Evolutionary conservation across 805 yeast species (phyloP).

Genomic region (Schwanniomyces yamadae): DNA sequence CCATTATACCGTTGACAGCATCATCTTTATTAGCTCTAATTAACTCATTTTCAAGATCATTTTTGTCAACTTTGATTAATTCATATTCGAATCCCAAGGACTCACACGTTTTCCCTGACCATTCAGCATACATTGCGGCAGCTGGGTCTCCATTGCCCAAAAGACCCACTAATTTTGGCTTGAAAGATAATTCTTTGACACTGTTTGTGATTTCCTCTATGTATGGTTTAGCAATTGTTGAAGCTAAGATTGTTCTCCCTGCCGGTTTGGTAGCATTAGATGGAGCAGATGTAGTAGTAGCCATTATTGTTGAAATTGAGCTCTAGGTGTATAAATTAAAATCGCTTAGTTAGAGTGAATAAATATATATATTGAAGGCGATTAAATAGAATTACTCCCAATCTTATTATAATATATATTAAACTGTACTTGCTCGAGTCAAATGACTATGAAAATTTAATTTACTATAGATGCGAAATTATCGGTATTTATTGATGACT

Average conservation of each 20-base stretch:
- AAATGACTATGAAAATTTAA: background rate
- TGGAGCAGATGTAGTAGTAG: constrained; percentile 1
- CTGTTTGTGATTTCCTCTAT: constrained; percentile 66
- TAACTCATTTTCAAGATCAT: constrained; percentile 79
- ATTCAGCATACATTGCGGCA: constrained; percentile 89
- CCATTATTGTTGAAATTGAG: constrained; percentile 7
- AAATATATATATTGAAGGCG: too few relatives aligned
- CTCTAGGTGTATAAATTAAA: background rate
- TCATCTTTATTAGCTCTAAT: constrained; percentile 79
- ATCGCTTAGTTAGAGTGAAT: constrained; percentile 2
- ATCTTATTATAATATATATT: background rate
- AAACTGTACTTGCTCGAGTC: constrained; percentile 3
- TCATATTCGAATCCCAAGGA: constrained; percentile 85
- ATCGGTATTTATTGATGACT: background rate
- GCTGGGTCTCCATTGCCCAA: constrained; percentile 94
- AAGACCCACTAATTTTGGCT: constrained; percentile 85
- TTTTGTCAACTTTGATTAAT: constrained; percentile 69
- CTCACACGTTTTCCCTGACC: constrained; percentile 91
- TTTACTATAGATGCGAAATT: constrained; percentile 5
- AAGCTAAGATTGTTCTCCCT: constrained; percentile 83
- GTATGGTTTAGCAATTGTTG: constrained; percentile 80
- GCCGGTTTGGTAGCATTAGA: constrained; percentile 37
- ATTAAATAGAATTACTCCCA: too few relatives aligned
- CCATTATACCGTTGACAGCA: constrained; percentile 86
- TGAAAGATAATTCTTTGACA: constrained; percentile 50